Evolutionary conservation across 306 rosid species (phyloP).

Genomic region (Dalbergia oliveri): DNA sequence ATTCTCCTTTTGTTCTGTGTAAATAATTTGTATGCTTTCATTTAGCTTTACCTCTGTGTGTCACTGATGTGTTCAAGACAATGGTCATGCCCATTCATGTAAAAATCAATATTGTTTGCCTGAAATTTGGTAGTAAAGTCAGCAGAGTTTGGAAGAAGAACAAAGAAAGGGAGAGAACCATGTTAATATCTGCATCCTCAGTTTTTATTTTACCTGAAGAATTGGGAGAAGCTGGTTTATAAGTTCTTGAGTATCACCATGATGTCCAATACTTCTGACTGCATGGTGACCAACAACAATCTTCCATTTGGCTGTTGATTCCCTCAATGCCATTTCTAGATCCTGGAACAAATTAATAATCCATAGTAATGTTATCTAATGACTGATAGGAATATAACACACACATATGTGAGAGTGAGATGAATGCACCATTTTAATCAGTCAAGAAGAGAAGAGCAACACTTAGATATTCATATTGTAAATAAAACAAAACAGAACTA

Average conservation of each 20-base stretch:
- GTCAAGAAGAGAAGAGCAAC: too few species aligned
- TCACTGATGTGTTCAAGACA: conserved; percentile 71
- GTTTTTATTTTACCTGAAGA: conserved; percentile 51
- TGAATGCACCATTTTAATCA: too few species aligned
- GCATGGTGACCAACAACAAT: conserved; percentile 65
- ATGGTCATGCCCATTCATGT: conserved; percentile 69
- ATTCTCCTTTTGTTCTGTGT: background rate
- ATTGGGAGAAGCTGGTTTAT: conserved; percentile 55
- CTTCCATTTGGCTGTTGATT: conserved; percentile 57
- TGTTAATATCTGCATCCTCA: background rate
- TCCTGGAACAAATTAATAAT: conserved; percentile 45
- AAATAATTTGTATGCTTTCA: background rate
- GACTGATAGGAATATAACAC: background rate
- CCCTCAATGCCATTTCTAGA: conserved; percentile 45
- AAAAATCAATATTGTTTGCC: conserved; percentile 63
- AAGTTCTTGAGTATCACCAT: conserved; percentile 61
- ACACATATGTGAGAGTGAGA: background rate
- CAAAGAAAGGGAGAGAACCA: background rate
- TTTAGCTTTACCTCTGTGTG: conserved; percentile 54
- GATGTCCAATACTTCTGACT: conserved; percentile 59
- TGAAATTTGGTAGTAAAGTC: conserved; percentile 31
- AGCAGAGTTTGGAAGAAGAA: conserved; percentile 17
- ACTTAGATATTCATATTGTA: too few species aligned
- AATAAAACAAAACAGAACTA: too few species aligned
- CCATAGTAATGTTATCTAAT: too few species aligned